Evolutionary conservation across 192 early-diverging fungal genomes (phyloP), one percentile per base, ranked within the genome.

Genomic region (Entomortierella beljakovae): DNA sequence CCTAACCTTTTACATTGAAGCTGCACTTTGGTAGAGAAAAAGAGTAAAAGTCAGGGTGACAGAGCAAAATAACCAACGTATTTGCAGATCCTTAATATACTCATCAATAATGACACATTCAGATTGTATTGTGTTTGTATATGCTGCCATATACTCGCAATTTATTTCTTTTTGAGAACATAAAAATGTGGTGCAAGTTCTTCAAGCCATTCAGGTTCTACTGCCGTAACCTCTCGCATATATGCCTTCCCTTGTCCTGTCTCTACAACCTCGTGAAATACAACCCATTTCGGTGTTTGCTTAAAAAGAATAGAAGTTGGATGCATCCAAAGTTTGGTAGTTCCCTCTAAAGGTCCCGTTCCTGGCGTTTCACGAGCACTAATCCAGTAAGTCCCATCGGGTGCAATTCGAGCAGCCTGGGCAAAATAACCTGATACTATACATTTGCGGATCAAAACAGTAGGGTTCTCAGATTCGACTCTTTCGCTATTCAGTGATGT

Each of bases 181-280:
- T 89, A 99, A 77, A 95, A 97, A 25, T 90, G 94, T 55, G 96
- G 96, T 1, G 95, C 97, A 9, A 95, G 89, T 82, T 99, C 96
- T n/a, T 93, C 93, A 59, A 99, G 80, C 98, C 98, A 98, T n/a
- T 88, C 88, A 15, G 90, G 85, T 28, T 99, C 98, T 25, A 99
- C 93, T 13, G 93, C 90, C 0, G 95, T 97, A 18, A 97, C 88
- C 65, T 96, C 96, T 34, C 94, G 93, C 96, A 99, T 99, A 71
- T 93, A 99, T 64, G 96, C 92, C 79, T 98, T 97, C 28, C 67
- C 75, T 28, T 77, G 66, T 23, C 91, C 91, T 25, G 97, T 99
- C 89, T 97, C 91, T 1, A 98, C 89, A 32, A 99, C 88, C 80
- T 97, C 94, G 73, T 97, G 93, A 76, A 97, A 99, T 20, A 99